A percentile compares a stretch with the other conserved stretches of the same genome.
phyloP scores from a whole-genome alignment of 805 yeast species.

The Wickerhamiella spandovensis region DNA sequence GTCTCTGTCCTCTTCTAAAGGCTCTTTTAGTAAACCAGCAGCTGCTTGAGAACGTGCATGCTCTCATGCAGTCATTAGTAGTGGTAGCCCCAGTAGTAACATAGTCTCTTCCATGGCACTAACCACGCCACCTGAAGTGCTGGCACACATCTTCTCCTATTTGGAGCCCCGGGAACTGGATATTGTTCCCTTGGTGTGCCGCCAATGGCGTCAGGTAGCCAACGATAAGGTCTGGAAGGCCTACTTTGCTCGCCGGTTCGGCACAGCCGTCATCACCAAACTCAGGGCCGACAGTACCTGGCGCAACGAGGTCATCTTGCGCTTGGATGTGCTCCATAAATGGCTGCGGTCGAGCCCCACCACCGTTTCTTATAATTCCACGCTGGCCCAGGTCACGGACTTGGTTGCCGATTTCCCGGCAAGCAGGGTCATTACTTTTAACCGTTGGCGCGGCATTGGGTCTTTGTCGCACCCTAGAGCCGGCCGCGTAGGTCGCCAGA shows the following conservation, averaged over 20 bases:
- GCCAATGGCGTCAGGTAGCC: slow-evolving; percentile 19
- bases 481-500: slow-evolving; percentile 20
- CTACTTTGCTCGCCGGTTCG: slow-evolving; percentile 17
- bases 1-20: no score
- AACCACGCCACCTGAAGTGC: slow-evolving; percentile 17
- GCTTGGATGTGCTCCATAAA: slow-evolving; percentile 16
- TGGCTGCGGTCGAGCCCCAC: slow-evolving; percentile 20
- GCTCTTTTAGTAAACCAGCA: no score
- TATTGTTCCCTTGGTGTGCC: slow-evolving; percentile 19
- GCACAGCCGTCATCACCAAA: slow-evolving; percentile 16
- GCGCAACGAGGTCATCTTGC: slow-evolving; percentile 20
- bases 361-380: slow-evolving; percentile 16
- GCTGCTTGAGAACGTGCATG: not conserved
- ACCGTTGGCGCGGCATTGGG: slow-evolving; percentile 18
- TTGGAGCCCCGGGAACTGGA: slow-evolving; percentile 19
- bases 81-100: not conserved
- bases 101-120: not conserved
- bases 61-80: not conserved
- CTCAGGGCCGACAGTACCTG: slow-evolving; percentile 13
- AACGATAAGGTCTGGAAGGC: slow-evolving; percentile 22
- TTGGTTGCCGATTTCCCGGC: slow-evolving; percentile 17
- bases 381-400: slow-evolving; percentile 13
- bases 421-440: slow-evolving; percentile 15
- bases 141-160: slow-evolving; percentile 15
- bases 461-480: slow-evolving; percentile 20